Base-by-base conservation (phyloP, 2,329 filamentous ascomycete species). In the Dothistroma pini region DNA sequence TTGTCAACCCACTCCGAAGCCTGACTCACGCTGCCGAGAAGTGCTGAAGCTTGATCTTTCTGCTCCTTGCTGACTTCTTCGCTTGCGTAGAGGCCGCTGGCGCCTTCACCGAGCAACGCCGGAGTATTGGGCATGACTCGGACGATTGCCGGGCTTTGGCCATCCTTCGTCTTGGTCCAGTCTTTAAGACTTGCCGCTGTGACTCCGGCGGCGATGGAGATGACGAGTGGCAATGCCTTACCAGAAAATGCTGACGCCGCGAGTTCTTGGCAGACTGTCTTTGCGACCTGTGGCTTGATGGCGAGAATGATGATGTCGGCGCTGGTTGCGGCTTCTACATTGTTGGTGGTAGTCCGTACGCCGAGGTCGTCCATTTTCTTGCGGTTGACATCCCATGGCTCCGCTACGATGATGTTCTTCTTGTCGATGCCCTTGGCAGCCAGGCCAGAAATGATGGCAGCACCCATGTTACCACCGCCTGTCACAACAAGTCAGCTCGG, bases 391-490 rank as follows among this genome's bases (percentile, higher is more conserved):
- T 69, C 65, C 69, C 68, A 70, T 48, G 69, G 69, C 58, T 71
- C 69, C 6, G 69, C 68, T 56, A 70, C 68, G 44, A 65, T 69
- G 61, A 71, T 66, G 54, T 67, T 63, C n/a, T 56, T 53, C 47
- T 67, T 69, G 32, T 58, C 51, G 48, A 69, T 64, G 49, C 59
- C 57, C 49, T 66, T 68, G 22, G 64, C 61, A 35, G 69, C 57
- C 2, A 71, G 63, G 44, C 69, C 69, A 32, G 64, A 66, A 44
- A 71, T 70, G 57, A 71, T 71, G 60, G 69, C 69, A 21, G 65
- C 64, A 52, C 64, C 69, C 69, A 71, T 71, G 58, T 71, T 71
- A 58, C 69, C 69, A 54, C 69, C 69, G 58, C 69, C 69, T 69
- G 58, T 12, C 25, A 32, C 49, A 52, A 0, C 10, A 21, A 14